Base-by-base conservation (phyloP, 2,329 filamentous ascomycete genomes). In the Aspergillus unguis region DNA sequence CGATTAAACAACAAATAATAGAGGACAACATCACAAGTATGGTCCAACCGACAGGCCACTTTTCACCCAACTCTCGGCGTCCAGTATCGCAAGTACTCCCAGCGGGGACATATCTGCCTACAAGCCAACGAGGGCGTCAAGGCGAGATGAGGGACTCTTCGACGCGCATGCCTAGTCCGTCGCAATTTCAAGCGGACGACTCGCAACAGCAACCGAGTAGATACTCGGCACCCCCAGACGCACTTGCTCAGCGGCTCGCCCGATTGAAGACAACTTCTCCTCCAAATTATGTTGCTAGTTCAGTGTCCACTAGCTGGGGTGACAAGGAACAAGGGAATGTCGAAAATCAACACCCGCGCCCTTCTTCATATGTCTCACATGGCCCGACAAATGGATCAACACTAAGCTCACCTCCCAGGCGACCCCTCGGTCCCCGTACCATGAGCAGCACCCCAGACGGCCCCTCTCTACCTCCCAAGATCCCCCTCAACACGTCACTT, bases 181-280 rank as follows among this genome's bases (percentile, higher is more conserved):
- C 69, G 27, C 62, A 70, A 42, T 75, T 70, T 38, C 72, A 58
- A 40, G 59, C 57, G 9, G 41, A 62, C 6, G 57, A 66, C 38
- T 31, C 56, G 41, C 59, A 62, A 42, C 46, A 55, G 6, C 60
- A 64, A 35, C 48, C 56, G 26, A 63, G 64, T 36, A 58, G 62
- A 48, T 57, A 63, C 40, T 65, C 62, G n/a, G 58, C 56, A 17
- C 59, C 68, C 7, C 56, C 60, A 2, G 74, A 77, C 58, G 54
- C 64, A 28, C 64, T 77, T 35, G 67, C 71, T 9, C 67, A 74
- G 54, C 65, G 74, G n/a, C 75, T 77, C 58, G 71, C 73, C 8
- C 68, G 60, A 44, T 56, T 75, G 29, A 71, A 66, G 44, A 61
- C 66, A 23, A 65, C 65, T 44, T 55, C 58, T 17, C 53, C 58